These are phyloP conservation scores for Mimosa pudica DNA, from an alignment of 306 rosid genomes.

Conservation along the genomic window DNA sequence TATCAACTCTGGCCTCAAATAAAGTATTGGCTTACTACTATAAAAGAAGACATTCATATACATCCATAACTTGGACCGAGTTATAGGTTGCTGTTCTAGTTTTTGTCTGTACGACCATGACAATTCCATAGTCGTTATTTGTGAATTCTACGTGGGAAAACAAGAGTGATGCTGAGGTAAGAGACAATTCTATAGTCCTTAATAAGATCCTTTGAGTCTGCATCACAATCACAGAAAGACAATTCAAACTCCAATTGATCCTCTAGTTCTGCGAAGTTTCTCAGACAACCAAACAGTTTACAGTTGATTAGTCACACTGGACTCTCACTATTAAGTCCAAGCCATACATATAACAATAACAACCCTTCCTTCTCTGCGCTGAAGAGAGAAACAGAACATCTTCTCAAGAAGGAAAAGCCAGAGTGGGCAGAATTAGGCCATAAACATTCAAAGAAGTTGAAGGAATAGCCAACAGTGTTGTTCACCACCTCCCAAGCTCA, in stretches of 20 bases:
- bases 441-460: background rate
- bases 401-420: background rate
- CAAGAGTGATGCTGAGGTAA: background rate
- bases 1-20: background rate
- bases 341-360: too few species aligned
- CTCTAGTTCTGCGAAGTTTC: slow-evolving; percentile 40
- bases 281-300: background rate
- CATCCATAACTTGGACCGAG: background rate
- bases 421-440: slow-evolving; percentile 17
- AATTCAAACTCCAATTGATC: slow-evolving; percentile 26
- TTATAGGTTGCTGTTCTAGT: background rate
- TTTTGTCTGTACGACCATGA: slow-evolving; percentile 14
- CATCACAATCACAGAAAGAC: background rate
- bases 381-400: background rate
- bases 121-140: background rate
- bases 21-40: background rate
- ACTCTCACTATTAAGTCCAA: background rate
- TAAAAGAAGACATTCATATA: background rate
- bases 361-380: background rate
- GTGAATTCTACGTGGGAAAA: slow-evolving; percentile 35
- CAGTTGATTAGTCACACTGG: background rate
- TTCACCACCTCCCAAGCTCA: slow-evolving; percentile 30
- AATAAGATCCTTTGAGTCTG: slow-evolving; percentile 7
- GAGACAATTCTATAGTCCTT: background rate
- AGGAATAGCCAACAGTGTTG: slow-evolving; percentile 3